phyloP scores from a whole-genome alignment of 164 flowering plant genomes.

The Tetracentron sinense region DNA sequence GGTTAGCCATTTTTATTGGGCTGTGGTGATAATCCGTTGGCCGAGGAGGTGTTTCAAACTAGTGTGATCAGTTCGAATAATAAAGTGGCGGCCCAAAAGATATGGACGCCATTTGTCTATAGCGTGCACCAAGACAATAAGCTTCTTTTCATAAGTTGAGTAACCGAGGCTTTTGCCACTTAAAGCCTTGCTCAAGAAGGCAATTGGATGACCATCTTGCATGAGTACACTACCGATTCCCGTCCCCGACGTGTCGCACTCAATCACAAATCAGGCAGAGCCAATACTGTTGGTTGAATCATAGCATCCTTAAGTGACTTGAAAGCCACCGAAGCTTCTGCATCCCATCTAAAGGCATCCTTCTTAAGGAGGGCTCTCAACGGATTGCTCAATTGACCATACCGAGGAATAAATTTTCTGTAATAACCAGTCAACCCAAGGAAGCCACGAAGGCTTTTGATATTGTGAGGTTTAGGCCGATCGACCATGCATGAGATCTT shows the following conservation, averaged over 20 bases:
- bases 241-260: not conserved
- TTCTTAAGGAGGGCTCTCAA: no score
- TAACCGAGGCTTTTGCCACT: not conserved
- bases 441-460: constrained; percentile 1
- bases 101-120: constrained; percentile 1
- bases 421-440: constrained; percentile 6
- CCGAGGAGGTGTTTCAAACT: constrained; percentile 1
- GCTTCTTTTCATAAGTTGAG: constrained; percentile 10
- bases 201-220: constrained; percentile 4
- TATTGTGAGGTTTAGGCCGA: constrained; percentile 1
- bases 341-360: not conserved
- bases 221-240: constrained; percentile 5
- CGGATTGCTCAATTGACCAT: no score
- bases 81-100: not conserved
- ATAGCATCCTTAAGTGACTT: not conserved
- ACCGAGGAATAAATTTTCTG: no score
- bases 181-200: constrained; percentile 1
- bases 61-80: constrained; percentile 4
- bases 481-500: not conserved
- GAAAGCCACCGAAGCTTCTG: not conserved
- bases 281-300: constrained; percentile 3
- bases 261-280: constrained; percentile 6
- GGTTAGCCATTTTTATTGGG: not conserved
- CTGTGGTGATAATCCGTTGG: not conserved
- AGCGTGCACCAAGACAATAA: constrained; percentile 1